Conservation (phyloP, 169 alveolate species). For the Haemoproteus tartakovskyi region DNA sequence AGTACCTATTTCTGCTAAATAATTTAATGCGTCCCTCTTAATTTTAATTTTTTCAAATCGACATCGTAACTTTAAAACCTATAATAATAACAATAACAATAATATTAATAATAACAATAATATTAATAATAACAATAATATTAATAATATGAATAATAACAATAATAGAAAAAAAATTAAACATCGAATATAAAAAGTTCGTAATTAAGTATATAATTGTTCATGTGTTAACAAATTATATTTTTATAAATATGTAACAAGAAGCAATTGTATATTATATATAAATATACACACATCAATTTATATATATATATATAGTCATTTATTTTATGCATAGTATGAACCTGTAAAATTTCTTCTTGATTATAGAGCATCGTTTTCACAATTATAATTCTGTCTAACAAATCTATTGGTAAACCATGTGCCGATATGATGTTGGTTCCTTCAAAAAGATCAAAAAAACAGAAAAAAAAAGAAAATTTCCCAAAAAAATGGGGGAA, state of each 20-base stretch:
- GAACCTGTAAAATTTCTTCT: conserved; percentile 81
- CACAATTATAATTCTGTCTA: conserved; percentile 95
- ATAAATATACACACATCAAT: neutral
- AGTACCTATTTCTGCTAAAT: conserved; percentile 49
- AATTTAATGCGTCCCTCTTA: conserved; percentile 53
- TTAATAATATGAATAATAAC: neutral
- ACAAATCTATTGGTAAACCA: conserved; percentile 97
- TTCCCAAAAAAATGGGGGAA: no score
- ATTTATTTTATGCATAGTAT: neutral
- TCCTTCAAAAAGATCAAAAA: conserved; percentile 85
- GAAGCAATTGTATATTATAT: neutral
- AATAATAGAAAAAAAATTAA: neutral
- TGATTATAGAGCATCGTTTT: conserved; percentile 94
- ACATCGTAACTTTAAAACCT: conserved; percentile 63
- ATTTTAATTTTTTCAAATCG: conserved; percentile 58
- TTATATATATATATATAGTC: conserved; percentile 2
- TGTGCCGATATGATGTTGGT: conserved; percentile 96
- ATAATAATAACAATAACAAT: no score
- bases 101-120: no score
- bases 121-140: no score
- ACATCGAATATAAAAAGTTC: neutral
- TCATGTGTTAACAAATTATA: no score
- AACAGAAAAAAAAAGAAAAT: no score
- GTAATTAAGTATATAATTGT: neutral
- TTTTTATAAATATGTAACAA: no score